Conservation (phyloP, 495 filamentous ascomycete species). For the Massariosphaeria phaeospora region DNA sequence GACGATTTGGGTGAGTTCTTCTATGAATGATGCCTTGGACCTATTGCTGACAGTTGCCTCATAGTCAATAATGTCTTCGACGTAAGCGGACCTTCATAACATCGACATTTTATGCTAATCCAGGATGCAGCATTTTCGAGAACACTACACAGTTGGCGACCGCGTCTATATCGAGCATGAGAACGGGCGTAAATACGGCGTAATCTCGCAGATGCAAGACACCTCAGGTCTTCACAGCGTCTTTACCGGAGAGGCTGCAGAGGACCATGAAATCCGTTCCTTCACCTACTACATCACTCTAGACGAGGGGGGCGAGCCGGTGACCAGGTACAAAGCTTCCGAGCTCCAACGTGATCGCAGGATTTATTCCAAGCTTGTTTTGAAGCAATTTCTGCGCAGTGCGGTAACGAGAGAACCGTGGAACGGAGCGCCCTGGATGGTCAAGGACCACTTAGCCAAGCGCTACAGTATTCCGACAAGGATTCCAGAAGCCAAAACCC, state of each 20-base stretch:
- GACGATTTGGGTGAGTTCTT: conserved; percentile 71
- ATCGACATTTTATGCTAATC: conserved; percentile 16
- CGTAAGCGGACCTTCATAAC: conserved; percentile 46
- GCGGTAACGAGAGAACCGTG: conserved; percentile 86
- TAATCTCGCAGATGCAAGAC: conserved; percentile 59
- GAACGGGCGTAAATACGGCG: conserved; percentile 67
- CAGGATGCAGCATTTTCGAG: conserved; percentile 77
- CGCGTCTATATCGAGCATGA: conserved; percentile 67
- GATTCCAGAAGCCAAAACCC: conserved; percentile 51
- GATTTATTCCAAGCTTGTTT: conserved; percentile 89
- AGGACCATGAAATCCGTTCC: conserved; percentile 16
- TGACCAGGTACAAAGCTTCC: conserved; percentile 18
- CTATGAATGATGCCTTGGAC: neutral
- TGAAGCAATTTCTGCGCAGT: conserved; percentile 92
- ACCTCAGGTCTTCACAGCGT: conserved; percentile 19
- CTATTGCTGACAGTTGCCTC: conserved; percentile 29
- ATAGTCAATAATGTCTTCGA: conserved; percentile 60
- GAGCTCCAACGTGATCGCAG: conserved; percentile 75
- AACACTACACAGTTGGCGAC: conserved; percentile 92
- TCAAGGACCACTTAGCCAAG: conserved; percentile 79
- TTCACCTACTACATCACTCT: conserved; percentile 23
- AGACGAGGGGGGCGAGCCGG: conserved; percentile 14
- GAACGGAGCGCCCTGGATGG: conserved; percentile 92
- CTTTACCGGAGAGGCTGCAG: neutral
- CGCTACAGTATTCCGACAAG: conserved; percentile 78